Evolutionary conservation across 768 basidiomycete genomes (phyloP), one percentile per base, ranked within the genome.

Genomic region (Cubamyces sp.): DNA sequence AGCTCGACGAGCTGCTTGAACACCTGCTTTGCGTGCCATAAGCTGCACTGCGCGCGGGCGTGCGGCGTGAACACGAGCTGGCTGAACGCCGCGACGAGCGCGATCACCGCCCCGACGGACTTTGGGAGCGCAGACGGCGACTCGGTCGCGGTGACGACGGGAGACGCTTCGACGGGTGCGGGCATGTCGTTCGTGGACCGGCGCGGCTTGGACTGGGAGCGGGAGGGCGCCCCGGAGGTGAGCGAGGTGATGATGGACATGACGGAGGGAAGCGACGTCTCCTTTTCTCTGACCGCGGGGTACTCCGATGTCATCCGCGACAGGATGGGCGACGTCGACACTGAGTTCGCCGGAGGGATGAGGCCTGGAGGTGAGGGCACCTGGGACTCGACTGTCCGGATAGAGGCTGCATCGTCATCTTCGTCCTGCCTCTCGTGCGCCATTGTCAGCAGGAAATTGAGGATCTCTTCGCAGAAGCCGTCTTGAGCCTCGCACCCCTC

Each of bases 21-120:
- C 16, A 92, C 73, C 1, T 75, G 75, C 7, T 85, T 72, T 3
- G 88, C 84, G 53, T 90, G 74, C 21, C 76, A 70, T 39, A 86
- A 73, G 64, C 84, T 85, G 43, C 72, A 74, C 47, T 77, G 73
- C 0, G 67, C 65, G 26, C 87, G 73, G 1, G 84, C 79, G 63
- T 84, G 80, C 0, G 88, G 86, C 0, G 89, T 88, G 69, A 92
- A 92, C 0, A 84, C 74, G 26, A 92, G 79, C 68, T 90, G 88
- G 62, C 81, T 80, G 73, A 92, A 94, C 28, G 87, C 79, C 26
- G 82, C 77, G 28, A 91, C 77, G 5, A 94, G 77, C 0, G 87
- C 84, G 11, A 83, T 81, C 19, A 85, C 82, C 12, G 90, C 89
- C 1, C 82, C 79, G 14, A 89, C 81, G 48, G 82, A 79, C 8